A percentile compares a stretch with the other conserved stretches of the same genome.
phyloP scores from a whole-genome alignment of 148 eudicot genomes.

The Heliosperma pusillum region DNA sequence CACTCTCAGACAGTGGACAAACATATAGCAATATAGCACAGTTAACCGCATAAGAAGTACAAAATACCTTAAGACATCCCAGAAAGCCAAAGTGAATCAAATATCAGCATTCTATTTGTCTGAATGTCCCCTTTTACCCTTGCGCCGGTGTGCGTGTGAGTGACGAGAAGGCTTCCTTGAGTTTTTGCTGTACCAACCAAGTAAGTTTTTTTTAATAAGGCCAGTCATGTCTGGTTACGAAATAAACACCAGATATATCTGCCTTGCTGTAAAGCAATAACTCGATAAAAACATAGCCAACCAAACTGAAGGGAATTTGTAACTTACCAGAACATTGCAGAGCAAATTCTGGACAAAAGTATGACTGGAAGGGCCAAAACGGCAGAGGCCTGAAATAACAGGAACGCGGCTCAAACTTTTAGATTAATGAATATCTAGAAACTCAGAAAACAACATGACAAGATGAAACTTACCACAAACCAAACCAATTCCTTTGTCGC shows the following conservation, averaged over 20 bases:
- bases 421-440: background rate
- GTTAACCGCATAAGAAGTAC: background rate
- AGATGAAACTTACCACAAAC: slow-evolving; percentile 61
- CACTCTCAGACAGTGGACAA: background rate
- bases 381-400: slow-evolving; percentile 72
- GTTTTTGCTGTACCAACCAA: slow-evolving; percentile 46
- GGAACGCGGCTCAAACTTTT: background rate
- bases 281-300: background rate
- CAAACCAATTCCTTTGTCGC: slow-evolving; percentile 88
- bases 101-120: slow-evolving; percentile 42
- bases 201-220: background rate
- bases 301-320: background rate
- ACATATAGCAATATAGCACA: background rate
- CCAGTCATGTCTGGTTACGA: background rate
- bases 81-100: slow-evolving; percentile 17
- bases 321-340: slow-evolving; percentile 65
- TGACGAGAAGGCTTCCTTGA: slow-evolving; percentile 37
- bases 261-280: background rate
- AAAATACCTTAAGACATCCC: slow-evolving; percentile 23
- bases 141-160: slow-evolving; percentile 59
- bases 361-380: slow-evolving; percentile 75
- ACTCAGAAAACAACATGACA: slow-evolving; percentile 8
- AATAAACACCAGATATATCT: background rate
- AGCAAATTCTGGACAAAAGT: slow-evolving; percentile 44
- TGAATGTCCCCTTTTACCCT: slow-evolving; percentile 69